These are phyloP conservation scores for Phytophthora pistaciae DNA, from an alignment of 352 stramenopile genomes.

Conservation along the genomic window DNA sequence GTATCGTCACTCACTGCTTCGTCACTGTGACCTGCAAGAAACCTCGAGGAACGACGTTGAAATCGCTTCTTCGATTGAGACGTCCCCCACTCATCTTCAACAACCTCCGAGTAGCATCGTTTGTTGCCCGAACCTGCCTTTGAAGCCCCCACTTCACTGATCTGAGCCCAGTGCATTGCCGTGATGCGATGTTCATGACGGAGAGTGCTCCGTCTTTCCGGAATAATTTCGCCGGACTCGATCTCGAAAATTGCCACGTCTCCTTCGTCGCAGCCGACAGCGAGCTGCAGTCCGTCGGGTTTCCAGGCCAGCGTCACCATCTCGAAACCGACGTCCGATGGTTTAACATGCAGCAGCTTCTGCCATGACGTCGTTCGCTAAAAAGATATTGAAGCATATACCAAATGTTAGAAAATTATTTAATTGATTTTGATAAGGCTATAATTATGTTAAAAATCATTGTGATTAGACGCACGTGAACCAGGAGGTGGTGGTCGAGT, in stretches of 20 bases:
- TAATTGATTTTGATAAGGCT: not conserved
- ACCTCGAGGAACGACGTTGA: constrained; percentile 40
- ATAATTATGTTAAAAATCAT: not conserved
- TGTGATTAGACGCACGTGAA: constrained; percentile 63
- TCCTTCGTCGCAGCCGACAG: constrained; percentile 75
- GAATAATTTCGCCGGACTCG: constrained; percentile 49
- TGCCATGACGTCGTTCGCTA: constrained; percentile 85
- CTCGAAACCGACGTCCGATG: constrained; percentile 63
- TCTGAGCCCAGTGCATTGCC: constrained; percentile 64
- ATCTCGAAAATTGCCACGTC: constrained; percentile 79
- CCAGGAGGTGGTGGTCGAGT: constrained; percentile 69
- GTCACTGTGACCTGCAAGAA: constrained; percentile 25
- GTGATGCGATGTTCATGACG: constrained; percentile 54
- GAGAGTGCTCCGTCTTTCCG: constrained; percentile 41
- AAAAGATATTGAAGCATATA: constrained; percentile 2
- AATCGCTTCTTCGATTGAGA: constrained; percentile 41
- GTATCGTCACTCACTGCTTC: constrained; percentile 16
- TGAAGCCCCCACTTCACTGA: constrained; percentile 1
- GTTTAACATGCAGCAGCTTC: constrained; percentile 73
- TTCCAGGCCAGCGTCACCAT: constrained; percentile 70
- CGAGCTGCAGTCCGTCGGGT: constrained; percentile 69
- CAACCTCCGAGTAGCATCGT: constrained; percentile 3
- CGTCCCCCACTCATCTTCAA: constrained; percentile 1
- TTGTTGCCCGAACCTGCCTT: constrained; percentile 10
- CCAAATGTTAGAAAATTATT: not conserved